Conservation (phyloP, 345 rosid genomes). For the Hirschfeldia incana region DNA sequence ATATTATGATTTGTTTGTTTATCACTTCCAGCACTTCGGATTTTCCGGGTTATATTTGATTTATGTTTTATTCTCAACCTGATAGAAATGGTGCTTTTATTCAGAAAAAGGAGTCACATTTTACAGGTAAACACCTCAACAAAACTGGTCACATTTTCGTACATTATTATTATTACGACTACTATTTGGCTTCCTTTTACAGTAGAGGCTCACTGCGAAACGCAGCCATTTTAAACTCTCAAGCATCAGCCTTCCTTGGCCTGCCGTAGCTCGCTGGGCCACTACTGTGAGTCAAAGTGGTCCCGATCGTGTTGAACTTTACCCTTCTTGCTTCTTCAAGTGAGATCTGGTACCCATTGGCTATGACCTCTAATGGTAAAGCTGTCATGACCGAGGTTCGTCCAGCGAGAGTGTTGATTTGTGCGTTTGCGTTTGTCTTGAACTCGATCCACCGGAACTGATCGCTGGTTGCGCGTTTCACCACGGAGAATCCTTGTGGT, state of each 20-base stretch:
- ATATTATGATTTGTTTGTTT: too few relatives aligned
- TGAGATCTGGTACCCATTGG: conserved; percentile 33
- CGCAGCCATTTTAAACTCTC: neutral
- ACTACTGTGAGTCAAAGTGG: conserved; percentile 35
- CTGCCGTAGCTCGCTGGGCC: conserved; percentile 28
- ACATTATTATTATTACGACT: conserved; percentile 14
- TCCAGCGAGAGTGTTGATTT: conserved; percentile 37
- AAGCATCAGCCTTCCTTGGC: conserved; percentile 23
- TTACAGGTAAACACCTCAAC: conserved; percentile 27
- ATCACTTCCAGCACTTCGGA: too few relatives aligned
- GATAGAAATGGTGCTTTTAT: neutral
- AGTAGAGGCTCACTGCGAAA: conserved; percentile 12
- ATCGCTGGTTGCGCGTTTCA: conserved; percentile 50
- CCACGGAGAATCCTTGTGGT: conserved; percentile 65
- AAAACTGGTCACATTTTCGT: conserved; percentile 26
- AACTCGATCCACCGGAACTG: conserved; percentile 64
- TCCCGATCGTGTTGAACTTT: conserved; percentile 36
- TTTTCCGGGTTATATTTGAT: too few relatives aligned
- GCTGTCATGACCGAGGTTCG: conserved; percentile 38
- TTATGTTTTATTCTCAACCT: too few relatives aligned
- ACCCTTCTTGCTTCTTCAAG: conserved; percentile 35
- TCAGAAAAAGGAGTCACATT: neutral
- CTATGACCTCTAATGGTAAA: conserved; percentile 30
- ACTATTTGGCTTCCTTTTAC: conserved; percentile 19
- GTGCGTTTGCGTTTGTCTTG: conserved; percentile 55